Evolutionary conservation across 2,329 filamentous ascomycete genomes (phyloP), one percentile per base, ranked within the genome.

Genomic region (Paraphaeosphaeria minitans): DNA sequence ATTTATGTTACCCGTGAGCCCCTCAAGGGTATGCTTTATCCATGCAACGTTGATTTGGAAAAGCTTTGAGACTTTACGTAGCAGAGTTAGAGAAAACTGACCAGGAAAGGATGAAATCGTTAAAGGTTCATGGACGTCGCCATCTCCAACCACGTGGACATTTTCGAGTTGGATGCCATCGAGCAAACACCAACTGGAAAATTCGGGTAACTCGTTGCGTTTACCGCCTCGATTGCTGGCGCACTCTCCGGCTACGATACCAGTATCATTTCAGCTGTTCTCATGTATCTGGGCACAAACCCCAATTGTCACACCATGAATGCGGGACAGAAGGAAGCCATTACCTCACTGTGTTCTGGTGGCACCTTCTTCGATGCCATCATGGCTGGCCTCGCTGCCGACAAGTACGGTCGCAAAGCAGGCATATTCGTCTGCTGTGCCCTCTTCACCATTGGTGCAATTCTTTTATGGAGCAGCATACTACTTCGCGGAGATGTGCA

Each of bases 271-370:
- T 81, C 74, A 21, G 81, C 76, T 0, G 80, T 81, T 10, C 71
- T 82, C 0, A 76, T 82, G 14, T 77, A 75, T 45, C 70, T 80
- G 22, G 65, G 72, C 27, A 62, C 66, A 43, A 75, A 78, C 52
- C 77, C 84, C 9, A 76, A 77, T 29, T 19, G 35, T 10, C 72
- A 77, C 33, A 64, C 65, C 2, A 68, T 82, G 4, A 73, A 63
- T 27, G 75, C 78, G 4, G 76, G 73, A 3, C 81, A 85, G 59
- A 79, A 82, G 61, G 82, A 85, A 62, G 72, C 84, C 29, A 78
- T 84, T 37, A 84, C 83, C 0, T 83, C 82, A 0, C 76, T 84
- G 19, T 82, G 79, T 21, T 82, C 79, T 7, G 82, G 79, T 33
- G 82, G 79, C 39, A 80, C 81, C 2, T 78, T 83, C 47, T 65